Evolutionary conservation across 257 asterid species (phyloP).

Genomic region (Thymus mandschuricus): DNA sequence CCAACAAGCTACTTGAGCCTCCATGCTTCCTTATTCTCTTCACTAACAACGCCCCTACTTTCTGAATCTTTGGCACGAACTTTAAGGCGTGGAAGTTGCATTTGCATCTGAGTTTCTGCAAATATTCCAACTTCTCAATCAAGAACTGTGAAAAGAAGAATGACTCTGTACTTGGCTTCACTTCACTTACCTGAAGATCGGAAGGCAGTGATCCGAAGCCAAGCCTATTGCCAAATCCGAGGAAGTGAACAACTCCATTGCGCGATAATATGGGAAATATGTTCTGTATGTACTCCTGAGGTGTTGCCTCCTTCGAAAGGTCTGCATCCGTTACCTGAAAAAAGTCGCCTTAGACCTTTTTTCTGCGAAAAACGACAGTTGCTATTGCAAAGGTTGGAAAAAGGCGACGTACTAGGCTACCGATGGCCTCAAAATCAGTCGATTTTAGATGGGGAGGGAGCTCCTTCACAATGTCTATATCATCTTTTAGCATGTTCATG

Average conservation of each 20-base stretch:
- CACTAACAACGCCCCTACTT: constrained; percentile 59
- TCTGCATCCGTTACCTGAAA: constrained; percentile 87
- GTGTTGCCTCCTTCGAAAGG: constrained; percentile 85
- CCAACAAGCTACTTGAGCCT: constrained; percentile 49
- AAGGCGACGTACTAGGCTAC: constrained; percentile 67
- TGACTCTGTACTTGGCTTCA: background rate
- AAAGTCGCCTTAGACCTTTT: constrained; percentile 21
- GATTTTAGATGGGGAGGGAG: constrained; percentile 70
- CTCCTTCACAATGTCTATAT: constrained; percentile 67
- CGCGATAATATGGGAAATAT: constrained; percentile 66
- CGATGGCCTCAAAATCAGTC: constrained; percentile 68
- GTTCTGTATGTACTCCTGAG: constrained; percentile 64
- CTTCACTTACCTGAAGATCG: constrained; percentile 67
- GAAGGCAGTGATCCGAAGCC: constrained; percentile 82
- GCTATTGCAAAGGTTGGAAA: constrained; percentile 13
- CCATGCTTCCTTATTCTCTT: constrained; percentile 62
- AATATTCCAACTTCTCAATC: background rate
- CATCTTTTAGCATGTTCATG: constrained; percentile 58
- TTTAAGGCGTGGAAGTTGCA: constrained; percentile 94
- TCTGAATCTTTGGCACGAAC: constrained; percentile 73
- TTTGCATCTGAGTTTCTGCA: constrained; percentile 90
- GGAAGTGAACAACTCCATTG: constrained; percentile 82
- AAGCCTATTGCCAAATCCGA: constrained; percentile 93
- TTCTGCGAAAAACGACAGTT: background rate
- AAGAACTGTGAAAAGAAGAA: background rate